A percentile compares a stretch with the other conserved stretches of the same genome.
These are phyloP conservation scores for Monosporozyma unispora DNA, from an alignment of 805 yeast genomes.

Conservation along the genomic window DNA sequence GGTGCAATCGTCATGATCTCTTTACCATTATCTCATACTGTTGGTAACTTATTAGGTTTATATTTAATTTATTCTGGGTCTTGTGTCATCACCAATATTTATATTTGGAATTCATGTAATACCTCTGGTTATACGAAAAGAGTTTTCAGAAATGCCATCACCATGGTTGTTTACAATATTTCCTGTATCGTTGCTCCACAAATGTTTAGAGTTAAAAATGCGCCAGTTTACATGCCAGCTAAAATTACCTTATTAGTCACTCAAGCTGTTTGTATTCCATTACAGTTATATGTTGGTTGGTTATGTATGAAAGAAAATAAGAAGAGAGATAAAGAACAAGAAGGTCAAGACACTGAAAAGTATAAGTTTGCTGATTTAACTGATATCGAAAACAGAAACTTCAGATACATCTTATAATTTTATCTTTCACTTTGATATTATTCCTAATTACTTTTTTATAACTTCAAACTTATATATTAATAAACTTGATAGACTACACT, in stretches of 20 bases:
- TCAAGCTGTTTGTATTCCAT: slow-evolving; percentile 38
- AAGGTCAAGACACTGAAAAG: slow-evolving; percentile 27
- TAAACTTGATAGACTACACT: not conserved
- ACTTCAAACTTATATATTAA: not conserved
- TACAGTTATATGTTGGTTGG: slow-evolving; percentile 36
- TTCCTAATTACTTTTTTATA: not conserved
- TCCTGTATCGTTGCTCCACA: slow-evolving; percentile 60
- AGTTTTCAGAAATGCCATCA: slow-evolving; percentile 42
- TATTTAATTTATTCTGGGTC: slow-evolving; percentile 48
- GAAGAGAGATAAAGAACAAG: slow-evolving; percentile 36
- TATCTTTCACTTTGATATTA: not conserved
- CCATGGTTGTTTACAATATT: slow-evolving; percentile 50
- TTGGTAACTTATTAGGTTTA: slow-evolving; percentile 42
- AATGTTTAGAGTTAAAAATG: slow-evolving; percentile 41
- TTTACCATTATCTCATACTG: slow-evolving; percentile 27
- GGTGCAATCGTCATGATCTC: slow-evolving; percentile 40
- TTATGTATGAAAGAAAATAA: slow-evolving; percentile 42
- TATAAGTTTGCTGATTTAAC: slow-evolving; percentile 49
- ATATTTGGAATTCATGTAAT: slow-evolving; percentile 54
- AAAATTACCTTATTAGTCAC: slow-evolving; percentile 47
- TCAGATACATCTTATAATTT: slow-evolving; percentile 42
- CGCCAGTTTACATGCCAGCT: slow-evolving; percentile 50
- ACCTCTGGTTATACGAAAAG: slow-evolving; percentile 57
- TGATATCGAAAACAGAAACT: slow-evolving; percentile 47
- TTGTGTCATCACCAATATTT: slow-evolving; percentile 47